Percentiles rank a stretch among this genome's conserved stretches.
Conservation (phyloP, 2,329 filamentous ascomycete species). For the Alternaria rosae region DNA sequence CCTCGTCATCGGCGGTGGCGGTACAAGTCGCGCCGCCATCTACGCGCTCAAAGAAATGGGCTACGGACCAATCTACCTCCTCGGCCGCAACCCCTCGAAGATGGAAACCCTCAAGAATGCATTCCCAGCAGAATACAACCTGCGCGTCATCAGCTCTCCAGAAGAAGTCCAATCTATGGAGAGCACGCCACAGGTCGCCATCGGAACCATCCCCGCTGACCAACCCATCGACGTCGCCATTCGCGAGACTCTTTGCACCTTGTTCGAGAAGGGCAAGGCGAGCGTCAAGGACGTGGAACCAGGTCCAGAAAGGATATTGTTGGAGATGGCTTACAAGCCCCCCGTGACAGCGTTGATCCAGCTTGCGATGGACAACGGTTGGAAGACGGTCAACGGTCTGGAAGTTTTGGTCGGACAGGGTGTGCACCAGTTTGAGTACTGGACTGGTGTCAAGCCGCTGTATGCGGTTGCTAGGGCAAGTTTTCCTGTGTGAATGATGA, state of each 20-base stretch:
- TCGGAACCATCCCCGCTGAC: constrained; percentile 92
- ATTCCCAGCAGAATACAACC: constrained; percentile 76
- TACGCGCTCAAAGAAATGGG: constrained; percentile 85
- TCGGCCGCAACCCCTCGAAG: constrained; percentile 77
- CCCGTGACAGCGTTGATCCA: constrained; percentile 83
- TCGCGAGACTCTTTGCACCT: constrained; percentile 66
- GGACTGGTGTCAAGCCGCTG: constrained; percentile 81
- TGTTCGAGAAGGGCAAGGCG: constrained; percentile 55
- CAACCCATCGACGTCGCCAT: constrained; percentile 78
- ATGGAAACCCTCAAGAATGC: constrained; percentile 71
- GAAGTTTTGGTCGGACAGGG: constrained; percentile 91
- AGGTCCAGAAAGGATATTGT: constrained; percentile 61
- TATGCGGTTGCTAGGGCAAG: constrained; percentile 72
- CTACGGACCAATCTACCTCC: constrained; percentile 84
- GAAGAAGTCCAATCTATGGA: constrained; percentile 56
- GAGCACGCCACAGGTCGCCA: constrained; percentile 71
- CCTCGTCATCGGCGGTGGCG: constrained; percentile 88
- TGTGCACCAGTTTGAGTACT: constrained; percentile 83
- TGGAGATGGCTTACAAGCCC: constrained; percentile 98
- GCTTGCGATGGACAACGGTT: constrained; percentile 77
- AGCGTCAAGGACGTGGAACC: constrained; percentile 18
- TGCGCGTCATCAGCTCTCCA: constrained; percentile 63
- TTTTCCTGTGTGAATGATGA: constrained; percentile 5
- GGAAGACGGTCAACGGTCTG: constrained; percentile 84
- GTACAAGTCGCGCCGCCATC: constrained; percentile 89